Evolutionary conservation across 768 basidiomycete species (phyloP).

Genomic region (Phanerochaete carnosa): DNA sequence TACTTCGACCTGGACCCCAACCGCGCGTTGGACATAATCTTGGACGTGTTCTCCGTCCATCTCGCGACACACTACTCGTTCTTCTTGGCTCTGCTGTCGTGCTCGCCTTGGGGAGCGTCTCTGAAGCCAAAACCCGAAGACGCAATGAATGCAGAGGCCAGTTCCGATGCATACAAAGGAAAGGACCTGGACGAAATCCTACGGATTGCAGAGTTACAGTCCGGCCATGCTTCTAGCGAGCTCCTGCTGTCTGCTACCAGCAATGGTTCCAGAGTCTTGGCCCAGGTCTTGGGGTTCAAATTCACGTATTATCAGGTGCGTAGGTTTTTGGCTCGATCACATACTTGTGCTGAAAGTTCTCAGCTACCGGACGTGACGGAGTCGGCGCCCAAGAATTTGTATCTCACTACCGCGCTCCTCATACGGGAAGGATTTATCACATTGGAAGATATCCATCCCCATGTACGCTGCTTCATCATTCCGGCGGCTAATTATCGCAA

Average conservation of each 20-base stretch:
- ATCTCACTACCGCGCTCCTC: conserved; percentile 79
- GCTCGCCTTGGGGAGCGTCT: conserved; percentile 81
- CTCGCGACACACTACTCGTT: conserved; percentile 81
- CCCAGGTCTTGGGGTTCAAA: conserved; percentile 98
- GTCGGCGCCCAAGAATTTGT: conserved; percentile 64
- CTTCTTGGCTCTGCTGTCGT: conserved; percentile 82
- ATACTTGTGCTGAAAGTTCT: not conserved
- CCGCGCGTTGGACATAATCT: conserved; percentile 86
- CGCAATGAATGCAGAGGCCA: conserved; percentile 35
- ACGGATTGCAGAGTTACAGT: conserved; percentile 43
- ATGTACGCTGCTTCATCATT: conserved; percentile 48
- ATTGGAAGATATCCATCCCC: conserved; percentile 88
- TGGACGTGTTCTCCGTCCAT: conserved; percentile 87
- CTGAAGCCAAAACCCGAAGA: conserved; percentile 17
- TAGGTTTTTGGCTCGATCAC: not conserved
- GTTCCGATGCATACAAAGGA: conserved; percentile 43
- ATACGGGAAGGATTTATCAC: conserved; percentile 88
- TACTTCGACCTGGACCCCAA: conserved; percentile 98
- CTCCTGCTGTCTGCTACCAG: conserved; percentile 14
- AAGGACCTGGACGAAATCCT: conserved; percentile 71
- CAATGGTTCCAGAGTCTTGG: conserved; percentile 58
- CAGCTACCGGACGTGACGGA: conserved; percentile 61
- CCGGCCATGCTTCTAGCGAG: conserved; percentile 11
- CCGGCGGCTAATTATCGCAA: not conserved
- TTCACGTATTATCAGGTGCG: conserved; percentile 86